Percentiles rank a stretch among this genome's conserved stretches.
These are phyloP conservation scores for Tuber borchii DNA, from an alignment of 495 filamentous ascomycete genomes.

Conservation along the genomic window DNA sequence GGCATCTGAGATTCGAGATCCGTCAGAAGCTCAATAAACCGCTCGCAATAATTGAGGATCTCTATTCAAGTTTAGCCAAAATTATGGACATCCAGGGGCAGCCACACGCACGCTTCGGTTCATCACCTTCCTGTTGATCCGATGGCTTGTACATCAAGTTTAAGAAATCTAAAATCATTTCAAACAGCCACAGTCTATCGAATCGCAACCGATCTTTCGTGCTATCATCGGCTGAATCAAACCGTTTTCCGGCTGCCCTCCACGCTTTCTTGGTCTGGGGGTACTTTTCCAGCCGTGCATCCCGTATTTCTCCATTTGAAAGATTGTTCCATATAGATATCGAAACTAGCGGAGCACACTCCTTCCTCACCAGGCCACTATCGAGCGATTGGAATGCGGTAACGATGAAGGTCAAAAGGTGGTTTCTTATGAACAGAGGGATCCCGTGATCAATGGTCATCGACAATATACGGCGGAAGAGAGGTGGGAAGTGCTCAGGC, in stretches of 20 bases:
- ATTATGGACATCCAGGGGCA: neutral
- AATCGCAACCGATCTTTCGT: constrained; percentile 75
- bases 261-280: constrained; percentile 75
- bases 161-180: constrained; percentile 76
- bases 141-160: constrained; percentile 57
- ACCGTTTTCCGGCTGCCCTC: constrained; percentile 79
- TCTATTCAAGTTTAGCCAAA: constrained; percentile 47
- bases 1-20: constrained; percentile 91
- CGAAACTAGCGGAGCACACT: constrained; percentile 90
- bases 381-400: constrained; percentile 91
- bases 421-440: constrained; percentile 61
- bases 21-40: constrained; percentile 82
- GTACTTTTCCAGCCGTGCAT: constrained; percentile 61
- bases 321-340: constrained; percentile 95
- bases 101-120: constrained; percentile 26
- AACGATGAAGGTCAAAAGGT: constrained; percentile 80
- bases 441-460: constrained; percentile 79
- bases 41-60: constrained; percentile 77
- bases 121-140: constrained; percentile 15
- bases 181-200: constrained; percentile 89
- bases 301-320: constrained; percentile 59
- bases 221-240: constrained; percentile 75
- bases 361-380: constrained; percentile 79
- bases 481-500: constrained; percentile 73
- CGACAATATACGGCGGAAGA: constrained; percentile 84